These are phyloP conservation scores for Deinandra increscens DNA, from an alignment of 129 eudicot genomes.

Conservation along the genomic window DNA sequence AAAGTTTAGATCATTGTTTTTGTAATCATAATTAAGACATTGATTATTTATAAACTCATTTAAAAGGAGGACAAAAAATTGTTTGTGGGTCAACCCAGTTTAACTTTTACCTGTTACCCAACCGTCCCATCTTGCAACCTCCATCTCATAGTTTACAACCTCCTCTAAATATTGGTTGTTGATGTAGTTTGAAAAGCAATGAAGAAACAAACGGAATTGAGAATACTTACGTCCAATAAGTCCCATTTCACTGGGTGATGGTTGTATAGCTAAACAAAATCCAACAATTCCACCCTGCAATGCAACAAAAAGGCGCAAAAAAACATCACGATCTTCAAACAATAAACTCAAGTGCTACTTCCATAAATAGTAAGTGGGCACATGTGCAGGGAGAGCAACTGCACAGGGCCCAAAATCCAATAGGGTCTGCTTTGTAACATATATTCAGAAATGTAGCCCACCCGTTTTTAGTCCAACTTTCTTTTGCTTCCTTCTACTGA, in stretches of 20 bases:
- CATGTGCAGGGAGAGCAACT: background rate
- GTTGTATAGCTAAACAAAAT: conserved; percentile 83
- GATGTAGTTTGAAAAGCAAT: conserved; percentile 2
- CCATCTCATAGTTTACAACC: conserved; percentile 6
- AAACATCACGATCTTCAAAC: background rate
- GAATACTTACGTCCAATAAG: conserved; percentile 82
- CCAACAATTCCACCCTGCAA: conserved; percentile 84
- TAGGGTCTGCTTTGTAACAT: background rate
- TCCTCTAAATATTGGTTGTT: background rate
- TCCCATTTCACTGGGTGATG: conserved; percentile 52
- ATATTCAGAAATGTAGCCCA: conserved; percentile 2
- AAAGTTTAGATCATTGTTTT: background rate
- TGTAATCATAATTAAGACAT: background rate
- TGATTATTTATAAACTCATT: background rate
- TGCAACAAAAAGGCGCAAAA: conserved; percentile 6
- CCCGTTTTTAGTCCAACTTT: background rate
- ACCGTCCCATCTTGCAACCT: conserved; percentile 5
- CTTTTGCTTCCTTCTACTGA: background rate
- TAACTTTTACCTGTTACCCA: background rate
- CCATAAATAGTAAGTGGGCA: background rate
- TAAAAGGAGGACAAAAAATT: background rate
- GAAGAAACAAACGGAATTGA: conserved; percentile 4
- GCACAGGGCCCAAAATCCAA: conserved; percentile 4
- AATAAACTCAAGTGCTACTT: conserved; percentile 12
- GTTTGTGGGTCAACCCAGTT: background rate